Evolutionary conservation across 2,329 filamentous ascomycete genomes (phyloP), one percentile per base, ranked within the genome.

Genomic region (Hawksworthiomyces lignivorus): DNA sequence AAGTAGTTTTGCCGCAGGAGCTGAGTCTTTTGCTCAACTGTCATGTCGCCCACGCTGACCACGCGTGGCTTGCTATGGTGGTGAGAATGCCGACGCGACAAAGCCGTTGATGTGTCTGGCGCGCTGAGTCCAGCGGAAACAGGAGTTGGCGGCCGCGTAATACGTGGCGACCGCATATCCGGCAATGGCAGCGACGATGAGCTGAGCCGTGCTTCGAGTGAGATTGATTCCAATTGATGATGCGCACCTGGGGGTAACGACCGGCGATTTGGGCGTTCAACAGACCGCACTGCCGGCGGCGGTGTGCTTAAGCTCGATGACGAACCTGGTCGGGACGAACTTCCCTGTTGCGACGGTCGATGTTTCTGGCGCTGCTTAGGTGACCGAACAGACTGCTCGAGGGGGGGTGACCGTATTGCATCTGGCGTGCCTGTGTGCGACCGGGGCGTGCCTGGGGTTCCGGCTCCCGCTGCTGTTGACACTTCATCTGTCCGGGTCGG

Each of bases 1-100:
- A 90, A 92, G 59, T 92, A 92, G 58, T 92, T 86, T 46, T 88
- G 84, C 43, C 84, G 71, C 47, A 92, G 58, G 9, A 88, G 62
- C 36, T 80, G 79, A n/a, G 78, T 73, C 57, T 86, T 87, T 57
- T 89, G 82, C 10, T 68, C 62, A 5, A 66, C 59, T 2, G 78
- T 77, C 55, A 90, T 64, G 18, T 82, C 73, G n/a, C 70, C 73
- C 3, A 80, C 70, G 14, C 67, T 76, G 11, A 79, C 58, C 5
- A 73, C 62, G 5, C 72, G 71, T 51, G 82, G 77, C 39, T 70
- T 58, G 45, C 75, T 65, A 52, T 80, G 80, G 3, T 80, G 77
- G 60, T 84, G 80, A 8, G 49, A 51, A 11, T 49, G 49, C 51
- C 79, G 68, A 47, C 76, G 64, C 4, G 67, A 58, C 21, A 75